Conservation (phyloP, 768 basidiomycete species). For the Porpolomopsis calyptriformis region DNA sequence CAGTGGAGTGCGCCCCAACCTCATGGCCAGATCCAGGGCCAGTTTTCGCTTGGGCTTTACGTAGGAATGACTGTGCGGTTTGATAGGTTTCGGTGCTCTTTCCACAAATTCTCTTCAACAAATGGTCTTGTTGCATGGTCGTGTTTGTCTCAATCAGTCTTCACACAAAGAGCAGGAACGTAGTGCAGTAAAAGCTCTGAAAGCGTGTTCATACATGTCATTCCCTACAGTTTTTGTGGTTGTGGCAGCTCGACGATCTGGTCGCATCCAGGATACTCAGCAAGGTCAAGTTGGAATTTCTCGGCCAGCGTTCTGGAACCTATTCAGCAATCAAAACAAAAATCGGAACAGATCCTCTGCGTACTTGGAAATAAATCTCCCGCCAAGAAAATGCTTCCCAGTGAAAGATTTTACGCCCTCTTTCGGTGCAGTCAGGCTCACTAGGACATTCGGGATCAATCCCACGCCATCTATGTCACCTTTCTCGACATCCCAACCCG, state of each 20-base stretch:
- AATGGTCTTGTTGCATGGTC: background rate
- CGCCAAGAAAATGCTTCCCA: conserved; percentile 87
- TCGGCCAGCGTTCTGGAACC: conserved; percentile 51
- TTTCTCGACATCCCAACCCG: conserved; percentile 89
- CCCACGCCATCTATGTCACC: conserved; percentile 51
- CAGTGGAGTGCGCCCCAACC: conserved; percentile 27
- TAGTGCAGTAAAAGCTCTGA: too few relatives aligned
- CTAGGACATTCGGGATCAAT: conserved; percentile 64
- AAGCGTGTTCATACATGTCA: background rate
- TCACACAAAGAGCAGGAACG: too few relatives aligned
- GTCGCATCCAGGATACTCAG: conserved; percentile 63
- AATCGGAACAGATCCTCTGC: conserved; percentile 16
- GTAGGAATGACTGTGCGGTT: conserved; percentile 24
- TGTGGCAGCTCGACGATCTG: conserved; percentile 72
- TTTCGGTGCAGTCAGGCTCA: conserved; percentile 94
- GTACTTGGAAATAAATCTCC: conserved; percentile 84
- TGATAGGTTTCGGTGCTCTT: conserved; percentile 3
- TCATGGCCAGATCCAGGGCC: conserved; percentile 40
- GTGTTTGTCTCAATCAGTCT: background rate
- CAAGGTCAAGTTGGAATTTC: conserved; percentile 71
- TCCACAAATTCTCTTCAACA: background rate
- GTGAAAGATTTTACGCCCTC: conserved; percentile 66
- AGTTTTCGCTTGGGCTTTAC: conserved; percentile 31
- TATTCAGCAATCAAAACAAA: conserved; percentile 3
- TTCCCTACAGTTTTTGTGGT: background rate